Conservation (phyloP, 352 stramenopile genomes). For the Pythium vanterpoolii region DNA sequence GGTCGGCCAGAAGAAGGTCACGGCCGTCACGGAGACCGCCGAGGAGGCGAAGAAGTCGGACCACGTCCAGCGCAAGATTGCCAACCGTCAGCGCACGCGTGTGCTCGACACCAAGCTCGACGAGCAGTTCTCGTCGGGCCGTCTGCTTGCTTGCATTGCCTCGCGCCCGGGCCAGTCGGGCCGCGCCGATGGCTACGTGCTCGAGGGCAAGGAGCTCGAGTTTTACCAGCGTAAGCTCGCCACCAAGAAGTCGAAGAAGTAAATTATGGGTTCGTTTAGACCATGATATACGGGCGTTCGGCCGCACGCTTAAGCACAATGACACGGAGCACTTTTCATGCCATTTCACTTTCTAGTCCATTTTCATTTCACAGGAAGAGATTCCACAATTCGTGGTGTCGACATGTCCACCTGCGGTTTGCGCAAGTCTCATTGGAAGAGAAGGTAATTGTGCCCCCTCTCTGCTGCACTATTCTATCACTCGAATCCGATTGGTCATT, state of each 20-base stretch:
- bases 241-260: conserved; percentile 99
- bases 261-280: conserved; percentile 29
- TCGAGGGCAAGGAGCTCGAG: conserved; percentile 99
- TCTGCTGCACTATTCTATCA: conserved; percentile 7
- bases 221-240: conserved; percentile 99
- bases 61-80: conserved; percentile 93
- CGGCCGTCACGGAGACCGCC: conserved; percentile 69
- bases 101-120: conserved; percentile 94
- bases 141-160: conserved; percentile 96
- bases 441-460: conserved; percentile 9
- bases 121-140: conserved; percentile 96
- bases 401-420: conserved; percentile 5
- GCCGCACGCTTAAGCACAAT: conserved; percentile 26
- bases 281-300: conserved; percentile 16
- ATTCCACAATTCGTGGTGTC: too few species aligned
- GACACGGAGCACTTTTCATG: conserved; percentile 29
- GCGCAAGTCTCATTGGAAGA: conserved; percentile 11
- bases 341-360: too few species aligned
- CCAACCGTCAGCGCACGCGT: conserved; percentile 89
- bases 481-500: conserved; percentile 1
- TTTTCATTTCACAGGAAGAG: too few species aligned
- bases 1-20: conserved; percentile 86
- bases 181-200: conserved; percentile 97
- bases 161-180: conserved; percentile 98
- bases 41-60: conserved; percentile 92